These are phyloP conservation scores for Athelia psychrophila DNA, from an alignment of 1,284 basidiomycete genomes.

Conservation along the genomic window DNA sequence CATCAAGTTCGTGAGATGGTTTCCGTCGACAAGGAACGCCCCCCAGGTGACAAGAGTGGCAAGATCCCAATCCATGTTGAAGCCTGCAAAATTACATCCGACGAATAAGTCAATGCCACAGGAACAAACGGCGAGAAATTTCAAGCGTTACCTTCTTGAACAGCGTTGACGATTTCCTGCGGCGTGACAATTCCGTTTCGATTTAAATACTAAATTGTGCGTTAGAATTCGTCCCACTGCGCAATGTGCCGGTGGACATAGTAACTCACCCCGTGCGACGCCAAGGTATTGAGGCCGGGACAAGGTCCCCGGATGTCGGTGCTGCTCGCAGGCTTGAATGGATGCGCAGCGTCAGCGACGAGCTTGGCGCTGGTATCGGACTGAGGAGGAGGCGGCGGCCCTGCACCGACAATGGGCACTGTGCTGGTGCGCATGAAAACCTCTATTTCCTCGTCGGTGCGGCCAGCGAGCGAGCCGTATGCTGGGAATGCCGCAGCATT, in stretches of 20 bases:
- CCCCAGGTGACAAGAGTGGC: not conserved
- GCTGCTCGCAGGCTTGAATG: not conserved
- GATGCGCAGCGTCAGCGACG: not conserved
- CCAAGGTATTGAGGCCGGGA: not conserved
- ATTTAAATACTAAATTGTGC: not conserved
- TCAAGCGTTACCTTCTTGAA: not conserved
- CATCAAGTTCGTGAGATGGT: slow-evolving; percentile 2
- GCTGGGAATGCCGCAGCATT: not conserved
- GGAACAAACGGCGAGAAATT: not conserved
- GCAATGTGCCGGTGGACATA: not conserved
- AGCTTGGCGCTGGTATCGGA: not conserved
- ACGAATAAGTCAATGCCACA: not conserved
- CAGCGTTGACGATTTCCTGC: not conserved
- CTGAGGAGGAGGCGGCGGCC: not conserved
- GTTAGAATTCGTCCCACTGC: not conserved
- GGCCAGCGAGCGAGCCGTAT: not conserved
- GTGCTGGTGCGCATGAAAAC: not conserved
- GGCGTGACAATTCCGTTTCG: not conserved
- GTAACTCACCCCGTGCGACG: not conserved
- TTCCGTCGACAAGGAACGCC: not conserved
- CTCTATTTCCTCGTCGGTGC: not conserved
- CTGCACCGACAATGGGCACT: not conserved
- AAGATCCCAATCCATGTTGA: not conserved
- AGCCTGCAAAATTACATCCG: not conserved
- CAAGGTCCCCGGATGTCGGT: not conserved